Conservation (phyloP, 2,329 filamentous ascomycete species). For the Ophiostoma sp. region DNA sequence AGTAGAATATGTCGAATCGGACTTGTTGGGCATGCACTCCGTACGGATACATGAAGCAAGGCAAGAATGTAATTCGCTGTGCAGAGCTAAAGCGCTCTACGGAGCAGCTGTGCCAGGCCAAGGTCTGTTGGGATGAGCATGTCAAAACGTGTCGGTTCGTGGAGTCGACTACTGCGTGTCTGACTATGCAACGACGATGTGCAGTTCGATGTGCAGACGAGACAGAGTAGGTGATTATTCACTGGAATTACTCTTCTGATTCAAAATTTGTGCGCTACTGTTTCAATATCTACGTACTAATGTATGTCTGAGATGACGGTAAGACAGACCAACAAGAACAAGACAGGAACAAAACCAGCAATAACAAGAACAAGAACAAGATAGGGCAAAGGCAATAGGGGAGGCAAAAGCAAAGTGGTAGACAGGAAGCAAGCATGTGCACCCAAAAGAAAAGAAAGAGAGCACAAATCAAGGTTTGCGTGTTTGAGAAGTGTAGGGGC, state of each 20-base stretch:
- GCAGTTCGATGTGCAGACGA: background rate
- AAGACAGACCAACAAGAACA: background rate
- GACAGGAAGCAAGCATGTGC: too few species aligned
- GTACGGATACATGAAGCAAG: background rate
- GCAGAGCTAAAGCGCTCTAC: background rate
- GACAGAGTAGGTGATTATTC: background rate
- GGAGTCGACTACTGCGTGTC: background rate
- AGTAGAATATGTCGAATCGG: background rate
- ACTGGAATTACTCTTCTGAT: background rate
- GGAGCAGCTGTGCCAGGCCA: background rate
- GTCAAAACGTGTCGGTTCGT: background rate
- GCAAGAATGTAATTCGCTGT: background rate
- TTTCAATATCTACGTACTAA: background rate
- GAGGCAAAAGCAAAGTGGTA: background rate
- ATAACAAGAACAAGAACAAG: background rate
- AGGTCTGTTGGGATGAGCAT: background rate
- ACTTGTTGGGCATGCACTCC: background rate
- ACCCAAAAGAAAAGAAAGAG: background rate
- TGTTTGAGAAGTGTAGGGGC: constrained; percentile 4
- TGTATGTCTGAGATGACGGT: constrained; percentile 8
- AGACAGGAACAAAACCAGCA: background rate
- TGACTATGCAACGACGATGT: constrained; percentile 4
- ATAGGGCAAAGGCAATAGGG: background rate
- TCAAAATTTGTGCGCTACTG: background rate
- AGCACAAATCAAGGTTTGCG: constrained; percentile 6